These are phyloP conservation scores for Gossypium davidsonii DNA, from an alignment of 441 rosid genomes.

Conservation along the genomic window DNA sequence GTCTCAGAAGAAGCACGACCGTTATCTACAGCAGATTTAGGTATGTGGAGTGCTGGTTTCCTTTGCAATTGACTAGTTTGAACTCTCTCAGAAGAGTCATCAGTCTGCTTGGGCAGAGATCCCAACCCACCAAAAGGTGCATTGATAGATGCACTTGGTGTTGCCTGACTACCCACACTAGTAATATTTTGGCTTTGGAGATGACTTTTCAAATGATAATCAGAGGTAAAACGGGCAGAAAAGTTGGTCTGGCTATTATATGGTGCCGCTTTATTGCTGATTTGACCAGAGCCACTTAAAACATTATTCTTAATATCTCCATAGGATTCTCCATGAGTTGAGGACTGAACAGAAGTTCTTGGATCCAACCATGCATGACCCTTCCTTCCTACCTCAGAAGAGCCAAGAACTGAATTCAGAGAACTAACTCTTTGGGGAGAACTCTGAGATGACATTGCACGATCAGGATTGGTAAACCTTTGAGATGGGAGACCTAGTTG, in stretches of 20 bases:
- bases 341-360: slow-evolving; percentile 36
- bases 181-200: slow-evolving; percentile 30
- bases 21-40: slow-evolving; percentile 20
- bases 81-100: slow-evolving; percentile 34
- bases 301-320: slow-evolving; percentile 29
- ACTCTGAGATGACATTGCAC: slow-evolving; percentile 32
- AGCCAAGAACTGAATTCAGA: slow-evolving; percentile 19
- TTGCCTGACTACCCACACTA: slow-evolving; percentile 29
- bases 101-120: slow-evolving; percentile 33
- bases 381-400: slow-evolving; percentile 36
- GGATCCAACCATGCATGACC: slow-evolving; percentile 40
- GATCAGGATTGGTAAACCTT: slow-evolving; percentile 35
- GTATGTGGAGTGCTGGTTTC: slow-evolving; percentile 18
- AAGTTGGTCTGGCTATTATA: slow-evolving; percentile 23
- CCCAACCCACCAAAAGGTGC: slow-evolving; percentile 33
- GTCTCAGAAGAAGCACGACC: slow-evolving; percentile 27
- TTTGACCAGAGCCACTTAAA: slow-evolving; percentile 28
- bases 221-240: slow-evolving; percentile 27
- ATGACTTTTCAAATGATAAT: slow-evolving; percentile 38
- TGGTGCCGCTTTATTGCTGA: slow-evolving; percentile 12
- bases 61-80: slow-evolving; percentile 32
- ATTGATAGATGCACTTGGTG: slow-evolving; percentile 25
- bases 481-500: slow-evolving; percentile 83
- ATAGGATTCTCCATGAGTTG: slow-evolving; percentile 33
- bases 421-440: slow-evolving; percentile 29